Conservation (phyloP, 225 moss, liverwort and hornwort species). For the Neckera pumila region DNA sequence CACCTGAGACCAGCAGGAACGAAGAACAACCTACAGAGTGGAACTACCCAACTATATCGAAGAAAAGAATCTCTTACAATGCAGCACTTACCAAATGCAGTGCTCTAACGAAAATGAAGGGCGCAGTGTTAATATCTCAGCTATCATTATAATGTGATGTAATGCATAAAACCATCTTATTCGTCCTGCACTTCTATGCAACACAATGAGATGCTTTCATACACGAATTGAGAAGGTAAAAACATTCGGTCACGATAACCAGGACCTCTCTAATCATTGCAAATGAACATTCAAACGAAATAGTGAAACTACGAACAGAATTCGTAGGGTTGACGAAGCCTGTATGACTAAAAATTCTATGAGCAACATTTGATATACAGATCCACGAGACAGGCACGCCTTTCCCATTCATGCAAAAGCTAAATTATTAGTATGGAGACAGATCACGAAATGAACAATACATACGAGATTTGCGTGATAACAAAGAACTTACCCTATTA, state of each 20-base stretch:
- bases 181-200: conserved; percentile 13
- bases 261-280: neutral
- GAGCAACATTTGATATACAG: neutral
- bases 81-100: neutral
- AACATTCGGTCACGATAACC: neutral
- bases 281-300: neutral
- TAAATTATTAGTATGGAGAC: neutral
- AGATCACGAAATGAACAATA: neutral
- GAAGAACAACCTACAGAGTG: neutral
- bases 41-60: neutral
- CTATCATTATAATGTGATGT: neutral
- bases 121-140: neutral
- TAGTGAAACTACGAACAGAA: neutral
- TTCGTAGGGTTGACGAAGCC: neutral
- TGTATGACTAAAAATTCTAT: neutral
- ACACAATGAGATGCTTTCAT: neutral
- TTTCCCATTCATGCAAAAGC: neutral
- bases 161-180: conserved; percentile 1
- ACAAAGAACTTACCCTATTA: conserved; percentile 61
- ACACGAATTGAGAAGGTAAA: neutral
- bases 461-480: neutral
- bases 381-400: neutral
- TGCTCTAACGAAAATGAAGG: neutral
- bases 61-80: neutral
- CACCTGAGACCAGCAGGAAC: neutral